These are phyloP conservation scores for Arabis hirsuta DNA, from an alignment of 345 rosid genomes.

Conservation along the genomic window DNA sequence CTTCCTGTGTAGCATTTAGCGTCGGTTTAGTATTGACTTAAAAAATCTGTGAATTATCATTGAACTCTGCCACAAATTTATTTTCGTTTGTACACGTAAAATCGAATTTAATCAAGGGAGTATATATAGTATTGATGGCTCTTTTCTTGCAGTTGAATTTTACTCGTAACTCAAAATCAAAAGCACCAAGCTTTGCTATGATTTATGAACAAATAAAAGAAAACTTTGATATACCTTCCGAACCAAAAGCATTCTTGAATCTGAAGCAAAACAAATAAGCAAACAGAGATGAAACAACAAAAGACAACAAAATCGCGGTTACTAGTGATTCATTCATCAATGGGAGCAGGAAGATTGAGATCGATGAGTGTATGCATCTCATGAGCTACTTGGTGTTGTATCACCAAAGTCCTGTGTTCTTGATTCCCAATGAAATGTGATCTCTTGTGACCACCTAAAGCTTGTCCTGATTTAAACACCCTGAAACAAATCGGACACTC, in stretches of 20 bases:
- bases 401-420: slow-evolving; percentile 58
- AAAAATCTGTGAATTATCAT: too few relatives aligned
- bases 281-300: slow-evolving; percentile 18
- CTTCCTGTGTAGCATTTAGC: too few relatives aligned
- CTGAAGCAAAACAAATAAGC: slow-evolving; percentile 22
- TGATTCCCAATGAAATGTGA: slow-evolving; percentile 83
- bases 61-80: slow-evolving; percentile 26
- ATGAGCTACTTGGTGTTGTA: slow-evolving; percentile 52
- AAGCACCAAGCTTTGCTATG: slow-evolving; percentile 14
- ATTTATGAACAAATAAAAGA: not conserved
- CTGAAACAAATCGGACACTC: slow-evolving; percentile 90
- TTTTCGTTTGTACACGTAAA: not conserved
- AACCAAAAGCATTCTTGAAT: slow-evolving; percentile 33
- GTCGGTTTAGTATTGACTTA: too few relatives aligned
- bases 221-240: slow-evolving; percentile 25
- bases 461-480: slow-evolving; percentile 92
- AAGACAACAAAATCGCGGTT: slow-evolving; percentile 17
- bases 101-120: not conserved
- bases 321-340: slow-evolving; percentile 48
- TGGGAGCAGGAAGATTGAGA: slow-evolving; percentile 89
- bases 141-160: not conserved
- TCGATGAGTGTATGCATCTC: slow-evolving; percentile 64
- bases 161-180: not conserved
- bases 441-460: slow-evolving; percentile 96
- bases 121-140: not conserved